phyloP scores from a whole-genome alignment of 345 rosid species.

The Lepidium aucheri region DNA sequence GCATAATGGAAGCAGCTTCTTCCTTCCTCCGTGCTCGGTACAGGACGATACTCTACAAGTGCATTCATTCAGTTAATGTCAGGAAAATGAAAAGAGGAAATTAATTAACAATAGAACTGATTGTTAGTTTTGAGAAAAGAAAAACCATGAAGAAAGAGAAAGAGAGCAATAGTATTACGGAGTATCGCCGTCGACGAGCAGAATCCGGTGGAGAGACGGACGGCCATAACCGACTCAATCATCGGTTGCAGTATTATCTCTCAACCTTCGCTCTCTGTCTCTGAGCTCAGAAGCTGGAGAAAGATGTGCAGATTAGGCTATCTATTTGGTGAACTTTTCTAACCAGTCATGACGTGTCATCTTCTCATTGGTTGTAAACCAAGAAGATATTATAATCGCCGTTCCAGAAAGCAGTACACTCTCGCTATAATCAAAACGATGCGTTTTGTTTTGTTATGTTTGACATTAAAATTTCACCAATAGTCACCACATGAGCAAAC shows the following conservation, averaged over 20 bases:
- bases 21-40: slow-evolving; percentile 40
- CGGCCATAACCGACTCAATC: slow-evolving; percentile 60
- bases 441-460: not conserved
- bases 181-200: slow-evolving; percentile 40
- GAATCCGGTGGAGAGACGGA: slow-evolving; percentile 53
- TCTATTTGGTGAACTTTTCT: slow-evolving; percentile 4
- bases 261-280: not conserved
- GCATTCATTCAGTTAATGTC: not conserved
- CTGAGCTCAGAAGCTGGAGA: slow-evolving; percentile 9
- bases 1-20: slow-evolving; percentile 30
- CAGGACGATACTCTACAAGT: slow-evolving; percentile 44
- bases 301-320: slow-evolving; percentile 24
- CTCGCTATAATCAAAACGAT: slow-evolving; percentile 7
- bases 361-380: not conserved
- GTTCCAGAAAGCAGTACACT: not conserved
- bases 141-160: not conserved
- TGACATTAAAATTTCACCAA: slow-evolving; percentile 34
- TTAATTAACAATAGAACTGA: not conserved
- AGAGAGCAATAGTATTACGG: slow-evolving; percentile 28
- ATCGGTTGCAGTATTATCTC: slow-evolving; percentile 19
- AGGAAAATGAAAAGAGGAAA: not conserved
- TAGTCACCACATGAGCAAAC: slow-evolving; percentile 68
- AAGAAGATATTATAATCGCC: slow-evolving; percentile 4
- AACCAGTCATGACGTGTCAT: slow-evolving; percentile 10
- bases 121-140: not conserved